A percentile compares a stretch with the other conserved stretches of the same genome.
These are phyloP conservation scores for Aspergillus haitiensis DNA, from an alignment of 495 filamentous ascomycete species.

Conservation along the genomic window DNA sequence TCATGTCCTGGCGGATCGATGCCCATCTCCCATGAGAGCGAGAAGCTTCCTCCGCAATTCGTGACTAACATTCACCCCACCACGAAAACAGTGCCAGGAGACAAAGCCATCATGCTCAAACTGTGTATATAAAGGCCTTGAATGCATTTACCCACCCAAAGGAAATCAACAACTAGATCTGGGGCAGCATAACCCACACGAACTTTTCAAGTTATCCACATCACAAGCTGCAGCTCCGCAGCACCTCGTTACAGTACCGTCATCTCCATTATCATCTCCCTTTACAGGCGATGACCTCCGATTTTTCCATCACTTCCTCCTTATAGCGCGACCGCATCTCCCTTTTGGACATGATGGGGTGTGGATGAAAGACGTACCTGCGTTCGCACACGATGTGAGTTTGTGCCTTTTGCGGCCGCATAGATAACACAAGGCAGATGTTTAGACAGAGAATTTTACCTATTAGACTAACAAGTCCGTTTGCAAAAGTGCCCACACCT, in stretches of 20 bases:
- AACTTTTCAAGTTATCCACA: not conserved
- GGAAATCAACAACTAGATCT: slow-evolving; percentile 20
- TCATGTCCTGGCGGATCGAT: too few species aligned
- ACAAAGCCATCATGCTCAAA: slow-evolving; percentile 57
- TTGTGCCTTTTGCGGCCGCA: not conserved
- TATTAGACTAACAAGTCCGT: not conserved
- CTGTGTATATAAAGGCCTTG: slow-evolving; percentile 56
- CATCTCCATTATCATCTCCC: slow-evolving; percentile 20
- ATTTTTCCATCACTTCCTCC: slow-evolving; percentile 63
- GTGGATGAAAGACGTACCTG: slow-evolving; percentile 60
- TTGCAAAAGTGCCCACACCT: slow-evolving; percentile 30
- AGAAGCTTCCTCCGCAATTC: too few species aligned
- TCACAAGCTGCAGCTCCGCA: not conserved
- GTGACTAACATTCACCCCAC: too few species aligned
- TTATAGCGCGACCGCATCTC: slow-evolving; percentile 58
- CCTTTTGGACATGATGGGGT: slow-evolving; percentile 57
- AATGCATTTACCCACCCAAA: slow-evolving; percentile 56
- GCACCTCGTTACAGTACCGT: not conserved
- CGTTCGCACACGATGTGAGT: slow-evolving; percentile 54
- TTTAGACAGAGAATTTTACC: not conserved
- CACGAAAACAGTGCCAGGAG: slow-evolving; percentile 50
- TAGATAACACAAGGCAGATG: not conserved
- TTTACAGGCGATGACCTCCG: slow-evolving; percentile 60
- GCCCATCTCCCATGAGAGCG: too few species aligned
- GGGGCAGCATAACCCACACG: not conserved